phyloP scores from a whole-genome alignment of 208 protist genomes.

The Eutreptiella sp. region DNA sequence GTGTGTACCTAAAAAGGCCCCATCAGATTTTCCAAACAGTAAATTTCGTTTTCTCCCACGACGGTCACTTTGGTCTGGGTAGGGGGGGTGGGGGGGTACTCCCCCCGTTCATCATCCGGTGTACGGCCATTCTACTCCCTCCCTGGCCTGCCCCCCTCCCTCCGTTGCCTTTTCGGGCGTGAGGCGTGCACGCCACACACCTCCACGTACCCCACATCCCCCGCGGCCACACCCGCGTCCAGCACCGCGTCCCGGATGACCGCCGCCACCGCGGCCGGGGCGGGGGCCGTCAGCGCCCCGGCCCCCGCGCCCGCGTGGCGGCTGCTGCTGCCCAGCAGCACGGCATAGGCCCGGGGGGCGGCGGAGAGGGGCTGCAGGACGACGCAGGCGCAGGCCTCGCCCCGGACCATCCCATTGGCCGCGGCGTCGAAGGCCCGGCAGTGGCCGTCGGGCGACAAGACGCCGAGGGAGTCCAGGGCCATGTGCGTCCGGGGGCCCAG shows the following conservation, averaged over 20 bases:
- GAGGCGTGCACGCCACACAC: no score
- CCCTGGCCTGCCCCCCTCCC: no score
- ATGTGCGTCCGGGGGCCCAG: conserved; percentile 23
- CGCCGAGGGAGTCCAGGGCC: conserved; percentile 28
- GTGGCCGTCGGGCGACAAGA: conserved; percentile 41
- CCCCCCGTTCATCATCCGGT: no score
- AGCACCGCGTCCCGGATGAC: conserved; percentile 22
- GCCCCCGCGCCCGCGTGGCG: conserved; percentile 45
- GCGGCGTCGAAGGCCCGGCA: conserved; percentile 55
- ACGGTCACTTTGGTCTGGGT: no score
- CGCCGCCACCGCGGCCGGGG: conserved; percentile 16
- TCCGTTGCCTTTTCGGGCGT: no score
- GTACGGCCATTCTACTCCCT: no score
- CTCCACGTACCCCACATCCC: conserved; percentile 36
- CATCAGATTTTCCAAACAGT: no score
- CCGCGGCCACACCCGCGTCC: conserved; percentile 16
- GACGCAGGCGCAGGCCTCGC: conserved; percentile 49
- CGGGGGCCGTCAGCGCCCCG: conserved; percentile 23
- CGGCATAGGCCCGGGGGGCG: not conserved
- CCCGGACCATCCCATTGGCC: conserved; percentile 57
- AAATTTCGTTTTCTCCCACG: no score
- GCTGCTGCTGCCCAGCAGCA: conserved; percentile 31
- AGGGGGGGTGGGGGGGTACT: no score
- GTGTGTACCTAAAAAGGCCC: no score
- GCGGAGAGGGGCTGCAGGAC: conserved; percentile 36